Evolutionary conservation across 2,329 filamentous ascomycete species (phyloP).

Genomic region (Domatiomyces catenatus): DNA sequence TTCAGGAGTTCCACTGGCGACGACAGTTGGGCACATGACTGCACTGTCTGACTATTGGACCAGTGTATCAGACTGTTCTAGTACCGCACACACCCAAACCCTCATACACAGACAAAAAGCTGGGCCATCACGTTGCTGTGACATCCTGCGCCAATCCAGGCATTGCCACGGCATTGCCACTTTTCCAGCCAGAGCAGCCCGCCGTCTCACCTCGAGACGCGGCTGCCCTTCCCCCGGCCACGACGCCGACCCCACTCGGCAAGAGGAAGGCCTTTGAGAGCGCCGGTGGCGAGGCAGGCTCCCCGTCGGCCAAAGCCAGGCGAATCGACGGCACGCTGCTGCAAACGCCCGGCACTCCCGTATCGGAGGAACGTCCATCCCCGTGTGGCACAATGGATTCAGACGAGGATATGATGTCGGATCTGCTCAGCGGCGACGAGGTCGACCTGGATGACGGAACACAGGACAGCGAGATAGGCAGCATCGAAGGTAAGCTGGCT

Average conservation of each 20-base stretch:
- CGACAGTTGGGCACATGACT: not conserved
- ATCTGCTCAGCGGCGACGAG: constrained; percentile 59
- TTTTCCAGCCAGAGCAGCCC: constrained; percentile 7
- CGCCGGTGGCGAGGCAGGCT: constrained; percentile 17
- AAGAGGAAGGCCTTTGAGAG: constrained; percentile 40
- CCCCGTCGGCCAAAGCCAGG: constrained; percentile 20
- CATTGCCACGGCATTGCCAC: not conserved
- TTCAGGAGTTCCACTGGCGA: not conserved
- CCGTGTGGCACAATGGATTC: constrained; percentile 60
- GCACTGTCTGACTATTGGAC: not conserved
- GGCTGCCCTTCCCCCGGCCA: constrained; percentile 20
- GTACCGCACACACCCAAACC: not conserved
- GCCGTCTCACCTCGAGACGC: constrained; percentile 15
- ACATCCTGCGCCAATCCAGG: not conserved
- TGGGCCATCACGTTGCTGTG: not conserved
- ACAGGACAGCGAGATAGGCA: constrained; percentile 53
- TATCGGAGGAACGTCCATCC: constrained; percentile 27
- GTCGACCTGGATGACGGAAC: constrained; percentile 51
- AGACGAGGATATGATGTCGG: constrained; percentile 84
- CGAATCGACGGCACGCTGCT: constrained; percentile 18
- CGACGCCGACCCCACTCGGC: constrained; percentile 37
- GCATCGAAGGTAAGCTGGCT: constrained; percentile 6
- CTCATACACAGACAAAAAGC: not conserved
- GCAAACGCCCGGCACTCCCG: constrained; percentile 34
- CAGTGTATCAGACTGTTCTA: not conserved